Percentiles rank a stretch among this genome's conserved stretches.
Conservation (phyloP, 2,329 filamentous ascomycete genomes). For the Alternaria arbusti region DNA sequence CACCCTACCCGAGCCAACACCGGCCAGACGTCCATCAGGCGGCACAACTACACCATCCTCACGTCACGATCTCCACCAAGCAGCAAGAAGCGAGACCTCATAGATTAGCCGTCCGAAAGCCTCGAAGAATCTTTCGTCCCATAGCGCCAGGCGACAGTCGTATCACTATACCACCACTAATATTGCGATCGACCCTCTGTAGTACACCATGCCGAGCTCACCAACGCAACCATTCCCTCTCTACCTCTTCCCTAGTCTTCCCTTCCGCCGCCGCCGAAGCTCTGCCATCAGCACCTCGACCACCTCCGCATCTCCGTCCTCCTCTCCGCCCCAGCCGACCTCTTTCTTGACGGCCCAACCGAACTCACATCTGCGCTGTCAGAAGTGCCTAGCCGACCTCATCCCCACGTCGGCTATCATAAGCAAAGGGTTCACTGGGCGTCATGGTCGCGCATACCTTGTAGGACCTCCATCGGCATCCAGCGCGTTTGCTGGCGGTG, state of each 20-base stretch:
- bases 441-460: slow-evolving; percentile 69
- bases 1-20: not conserved
- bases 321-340: slow-evolving; percentile 32
- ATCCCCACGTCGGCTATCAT: slow-evolving; percentile 66
- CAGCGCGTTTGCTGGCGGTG: slow-evolving; percentile 22
- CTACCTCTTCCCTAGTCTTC: slow-evolving; percentile 47
- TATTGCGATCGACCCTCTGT: not conserved
- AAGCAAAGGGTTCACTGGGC: slow-evolving; percentile 69
- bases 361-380: slow-evolving; percentile 64
- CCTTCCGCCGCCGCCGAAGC: slow-evolving; percentile 52
- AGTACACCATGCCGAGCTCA: slow-evolving; percentile 13
- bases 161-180: not conserved
- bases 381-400: slow-evolving; percentile 65
- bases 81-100: not conserved
- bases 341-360: slow-evolving; percentile 41
- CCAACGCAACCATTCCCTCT: slow-evolving; percentile 51
- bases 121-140: not conserved
- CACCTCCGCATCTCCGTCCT: slow-evolving; percentile 24
- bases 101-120: not conserved
- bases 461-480: slow-evolving; percentile 56
- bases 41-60: not conserved
- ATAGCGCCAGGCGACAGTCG: not conserved
- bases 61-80: not conserved
- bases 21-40: not conserved
- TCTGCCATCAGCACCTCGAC: slow-evolving; percentile 45